Base-by-base conservation (phyloP, 331 rosid genomes). In the Phaseolus coccineus region DNA sequence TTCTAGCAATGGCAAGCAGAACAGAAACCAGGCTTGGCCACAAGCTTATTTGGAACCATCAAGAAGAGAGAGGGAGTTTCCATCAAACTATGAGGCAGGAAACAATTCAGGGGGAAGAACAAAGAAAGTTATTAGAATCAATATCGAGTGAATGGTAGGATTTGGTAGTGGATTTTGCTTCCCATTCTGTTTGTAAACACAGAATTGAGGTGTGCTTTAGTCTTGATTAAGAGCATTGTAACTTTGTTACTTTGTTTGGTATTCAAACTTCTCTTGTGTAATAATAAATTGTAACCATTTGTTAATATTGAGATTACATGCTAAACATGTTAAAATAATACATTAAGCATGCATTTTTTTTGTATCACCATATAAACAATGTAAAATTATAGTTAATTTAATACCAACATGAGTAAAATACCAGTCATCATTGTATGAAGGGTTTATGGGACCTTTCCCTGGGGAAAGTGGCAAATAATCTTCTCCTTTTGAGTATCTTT, bases 41-140 rank as follows among this genome's bases (percentile, higher is more conserved):
- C 76, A 70, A 46, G 89, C 88, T 58, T 85, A 69, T 19, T 55
- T 69, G n/a, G 84, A 77, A 71, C 82, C 68, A 19, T 66, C 59
- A 28, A 37, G 76, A 61, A 74, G 74, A 25, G 52, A 59, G 2
- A 37, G 76, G 71, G 84, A 89, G 57, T 76, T n/a, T 28, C 76
- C 77, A 85, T 24, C 76, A 62, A 80, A 75, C 10, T 66, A 70
- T 63, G 88, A 71, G 30, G 37, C 70, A 16, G 84, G 81, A 22
- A 56, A 47, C 14, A 71, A 47, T 16, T 28, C 84, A 0, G 71
- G 75, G 22, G 88, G 87, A 57, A 83, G 84, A 80, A 71, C 89
- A 40, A 91, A 85, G 84, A 90, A 85, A 53, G 88, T 92, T 7
- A 87, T 91, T 64, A 88, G 99, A 73, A 86, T 95, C 85, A 95